Percentiles rank a stretch among this genome's conserved stretches.
Conservation (phyloP, 345 rosid genomes). For the Bruguiera parviflora region DNA sequence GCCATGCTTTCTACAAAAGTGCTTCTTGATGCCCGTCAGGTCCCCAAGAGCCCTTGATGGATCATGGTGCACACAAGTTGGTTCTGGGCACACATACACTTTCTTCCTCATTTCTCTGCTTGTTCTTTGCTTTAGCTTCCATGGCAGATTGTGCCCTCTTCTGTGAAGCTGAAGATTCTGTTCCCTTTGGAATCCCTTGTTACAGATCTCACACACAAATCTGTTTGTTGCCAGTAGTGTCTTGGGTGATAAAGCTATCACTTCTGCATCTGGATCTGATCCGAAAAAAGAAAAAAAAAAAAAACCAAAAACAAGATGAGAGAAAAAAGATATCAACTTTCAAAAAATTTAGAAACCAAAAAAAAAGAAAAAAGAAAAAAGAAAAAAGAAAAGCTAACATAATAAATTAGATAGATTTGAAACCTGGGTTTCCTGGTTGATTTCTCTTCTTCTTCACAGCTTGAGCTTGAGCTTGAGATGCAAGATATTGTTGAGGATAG, state of each 20-base stretch:
- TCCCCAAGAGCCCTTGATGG: slow-evolving; percentile 74
- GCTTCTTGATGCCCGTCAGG: slow-evolving; percentile 77
- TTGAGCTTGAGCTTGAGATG: slow-evolving; percentile 22
- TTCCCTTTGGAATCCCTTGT: slow-evolving; percentile 87
- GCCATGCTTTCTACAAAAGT: slow-evolving; percentile 71
- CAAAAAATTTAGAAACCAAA: background rate
- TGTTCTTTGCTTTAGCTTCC: slow-evolving; percentile 89
- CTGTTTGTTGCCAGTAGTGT: slow-evolving; percentile 76
- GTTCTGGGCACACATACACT: slow-evolving; percentile 70
- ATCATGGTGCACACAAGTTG: slow-evolving; percentile 67
- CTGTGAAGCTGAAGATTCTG: slow-evolving; percentile 84
- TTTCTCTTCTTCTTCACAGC: slow-evolving; percentile 65
- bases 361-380: background rate
- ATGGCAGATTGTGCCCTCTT: slow-evolving; percentile 85
- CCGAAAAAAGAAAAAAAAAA: background rate
- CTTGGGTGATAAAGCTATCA: slow-evolving; percentile 72
- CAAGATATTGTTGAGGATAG: slow-evolving; percentile 40
- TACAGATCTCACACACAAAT: slow-evolving; percentile 83
- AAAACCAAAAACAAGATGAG: background rate
- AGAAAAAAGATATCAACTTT: background rate
- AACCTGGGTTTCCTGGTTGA: slow-evolving; percentile 95
- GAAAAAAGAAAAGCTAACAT: background rate
- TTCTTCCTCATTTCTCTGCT: slow-evolving; percentile 64
- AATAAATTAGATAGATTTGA: background rate
- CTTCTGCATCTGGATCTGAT: slow-evolving; percentile 85